Percentiles rank a stretch among this genome's conserved stretches.
phyloP scores from a whole-genome alignment of 2,329 filamentous ascomycete genomes.

The Cercospora canescens region DNA sequence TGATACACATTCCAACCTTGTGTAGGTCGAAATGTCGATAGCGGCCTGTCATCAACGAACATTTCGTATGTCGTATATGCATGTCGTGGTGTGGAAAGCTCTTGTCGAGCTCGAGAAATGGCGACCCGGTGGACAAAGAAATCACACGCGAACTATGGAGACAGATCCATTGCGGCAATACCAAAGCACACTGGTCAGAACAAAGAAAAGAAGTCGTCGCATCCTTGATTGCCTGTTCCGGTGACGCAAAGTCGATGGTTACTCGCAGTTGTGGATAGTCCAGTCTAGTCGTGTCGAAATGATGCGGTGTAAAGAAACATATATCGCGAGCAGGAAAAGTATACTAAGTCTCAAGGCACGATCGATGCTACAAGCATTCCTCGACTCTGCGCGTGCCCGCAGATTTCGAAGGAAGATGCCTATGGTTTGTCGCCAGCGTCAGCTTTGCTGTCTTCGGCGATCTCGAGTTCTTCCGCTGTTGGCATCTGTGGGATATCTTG shows the following conservation, averaged over 20 bases:
- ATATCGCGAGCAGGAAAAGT: background rate
- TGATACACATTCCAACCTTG: conserved; percentile 24
- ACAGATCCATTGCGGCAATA: background rate
- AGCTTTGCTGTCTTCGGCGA: conserved; percentile 19
- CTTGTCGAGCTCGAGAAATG: background rate
- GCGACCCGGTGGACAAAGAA: conserved; percentile 12
- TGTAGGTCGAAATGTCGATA: conserved; percentile 24
- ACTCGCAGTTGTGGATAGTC: background rate
- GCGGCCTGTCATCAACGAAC: conserved; percentile 29
- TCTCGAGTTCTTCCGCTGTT: conserved; percentile 46
- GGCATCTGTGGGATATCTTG: conserved; percentile 47
- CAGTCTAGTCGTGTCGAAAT: background rate
- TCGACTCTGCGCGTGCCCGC: background rate
- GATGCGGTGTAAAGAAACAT: background rate
- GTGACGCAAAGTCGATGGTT: background rate
- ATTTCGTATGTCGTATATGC: conserved; percentile 13
- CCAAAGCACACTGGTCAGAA: background rate
- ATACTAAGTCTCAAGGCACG: background rate
- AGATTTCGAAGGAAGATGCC: too few relatives aligned
- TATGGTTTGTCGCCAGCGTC: background rate
- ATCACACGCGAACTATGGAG: background rate
- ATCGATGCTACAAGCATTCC: background rate
- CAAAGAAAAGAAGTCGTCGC: conserved; percentile 9
- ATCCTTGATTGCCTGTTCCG: background rate
- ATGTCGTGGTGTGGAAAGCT: background rate